Conservation (phyloP, 257 asterid genomes). For the Catharanthus roseus region DNA sequence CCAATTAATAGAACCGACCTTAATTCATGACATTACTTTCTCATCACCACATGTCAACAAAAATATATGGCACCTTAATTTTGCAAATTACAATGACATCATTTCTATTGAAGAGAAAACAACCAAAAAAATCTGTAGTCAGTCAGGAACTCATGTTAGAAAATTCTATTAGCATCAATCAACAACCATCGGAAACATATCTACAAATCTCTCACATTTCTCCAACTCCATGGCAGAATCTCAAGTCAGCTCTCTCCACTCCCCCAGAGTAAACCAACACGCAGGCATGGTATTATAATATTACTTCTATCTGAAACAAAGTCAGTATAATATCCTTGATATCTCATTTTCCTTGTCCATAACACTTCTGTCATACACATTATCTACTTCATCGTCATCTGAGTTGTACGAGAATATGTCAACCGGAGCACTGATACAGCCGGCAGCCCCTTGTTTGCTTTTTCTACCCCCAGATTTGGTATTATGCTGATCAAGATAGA, state of each 20-base stretch:
- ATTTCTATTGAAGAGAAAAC: neutral
- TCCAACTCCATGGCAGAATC: neutral
- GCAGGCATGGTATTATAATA: neutral
- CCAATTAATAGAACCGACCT: no score
- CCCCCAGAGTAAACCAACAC: neutral
- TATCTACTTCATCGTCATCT: slow-evolving; percentile 43
- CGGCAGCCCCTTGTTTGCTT: slow-evolving; percentile 29
- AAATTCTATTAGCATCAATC: slow-evolving; percentile 2
- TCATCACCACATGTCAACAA: no score
- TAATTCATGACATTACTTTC: no score
- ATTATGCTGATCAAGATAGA: slow-evolving; percentile 63
- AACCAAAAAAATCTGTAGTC: slow-evolving; percentile 12
- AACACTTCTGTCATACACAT: slow-evolving; percentile 28
- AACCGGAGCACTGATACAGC: slow-evolving; percentile 53
- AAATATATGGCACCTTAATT: neutral
- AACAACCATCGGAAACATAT: slow-evolving; percentile 2
- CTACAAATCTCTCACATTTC: neutral
- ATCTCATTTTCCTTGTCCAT: slow-evolving; percentile 29
- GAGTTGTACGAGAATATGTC: slow-evolving; percentile 67
- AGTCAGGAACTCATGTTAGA: slow-evolving; percentile 8
- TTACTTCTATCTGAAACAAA: neutral
- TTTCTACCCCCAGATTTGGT: slow-evolving; percentile 26
- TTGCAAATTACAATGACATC: neutral
- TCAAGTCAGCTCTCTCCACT: neutral
- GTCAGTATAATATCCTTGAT: slow-evolving; percentile 11